Evolutionary conservation across 306 rosid species (phyloP).

Genomic region (Oxytropis ochrocephala): DNA sequence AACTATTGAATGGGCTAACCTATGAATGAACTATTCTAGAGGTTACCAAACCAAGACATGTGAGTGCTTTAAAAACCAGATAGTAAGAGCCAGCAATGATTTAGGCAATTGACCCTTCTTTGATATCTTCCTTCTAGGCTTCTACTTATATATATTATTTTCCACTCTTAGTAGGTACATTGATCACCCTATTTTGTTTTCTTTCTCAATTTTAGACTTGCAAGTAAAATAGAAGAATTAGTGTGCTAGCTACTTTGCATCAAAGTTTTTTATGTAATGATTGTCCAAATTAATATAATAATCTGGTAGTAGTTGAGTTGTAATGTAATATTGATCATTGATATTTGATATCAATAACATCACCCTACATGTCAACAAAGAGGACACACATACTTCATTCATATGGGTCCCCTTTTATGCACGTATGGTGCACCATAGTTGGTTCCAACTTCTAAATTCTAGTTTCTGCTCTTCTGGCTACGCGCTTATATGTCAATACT

Average conservation of each 20-base stretch:
- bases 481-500: slow-evolving; percentile 3
- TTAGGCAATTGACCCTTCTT: slow-evolving; percentile 20
- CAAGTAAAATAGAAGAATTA: background rate
- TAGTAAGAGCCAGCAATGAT: slow-evolving; percentile 22
- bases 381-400: background rate
- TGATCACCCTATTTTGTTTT: background rate
- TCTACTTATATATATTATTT: background rate
- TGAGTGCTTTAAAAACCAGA: slow-evolving; percentile 21
- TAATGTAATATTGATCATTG: background rate
- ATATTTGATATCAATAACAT: background rate
- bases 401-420: background rate
- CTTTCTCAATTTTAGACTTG: slow-evolving; percentile 5
- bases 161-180: background rate
- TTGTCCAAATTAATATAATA: slow-evolving; percentile 19
- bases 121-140: background rate
- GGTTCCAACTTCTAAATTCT: no score
- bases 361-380: slow-evolving; percentile 26
- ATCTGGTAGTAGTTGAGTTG: slow-evolving; percentile 41
- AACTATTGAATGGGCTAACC: background rate
- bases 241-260: background rate
- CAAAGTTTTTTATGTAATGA: slow-evolving; percentile 1
- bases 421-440: slow-evolving; percentile 15
- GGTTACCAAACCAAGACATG: slow-evolving; percentile 21
- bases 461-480: slow-evolving; percentile 24
- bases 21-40: background rate